Percentiles rank a stretch among this genome's conserved stretches.
These are phyloP conservation scores for Fonsecaea nubica DNA, from an alignment of 2,329 filamentous ascomycete genomes.

Conservation along the genomic window DNA sequence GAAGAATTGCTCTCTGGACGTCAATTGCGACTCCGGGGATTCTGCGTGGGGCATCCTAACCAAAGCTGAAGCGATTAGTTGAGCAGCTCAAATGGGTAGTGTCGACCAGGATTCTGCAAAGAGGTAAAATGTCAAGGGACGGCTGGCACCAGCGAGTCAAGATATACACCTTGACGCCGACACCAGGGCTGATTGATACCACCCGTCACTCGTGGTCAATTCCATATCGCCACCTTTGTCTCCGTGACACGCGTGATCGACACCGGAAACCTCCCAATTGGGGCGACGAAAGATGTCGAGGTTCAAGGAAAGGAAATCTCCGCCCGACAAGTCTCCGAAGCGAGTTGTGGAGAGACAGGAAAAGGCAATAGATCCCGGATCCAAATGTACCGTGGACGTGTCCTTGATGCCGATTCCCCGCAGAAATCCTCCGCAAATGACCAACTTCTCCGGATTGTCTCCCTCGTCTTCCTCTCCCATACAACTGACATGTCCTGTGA, in stretches of 20 bases:
- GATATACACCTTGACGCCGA: constrained; percentile 1
- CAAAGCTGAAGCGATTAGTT: neutral
- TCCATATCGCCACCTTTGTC: neutral
- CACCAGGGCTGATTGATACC: neutral
- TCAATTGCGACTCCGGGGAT: constrained; percentile 8
- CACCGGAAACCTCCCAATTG: constrained; percentile 12
- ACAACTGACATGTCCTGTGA: constrained; percentile 16
- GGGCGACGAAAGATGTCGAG: neutral
- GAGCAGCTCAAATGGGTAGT: neutral
- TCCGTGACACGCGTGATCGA: constrained; percentile 10
- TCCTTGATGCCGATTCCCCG: neutral
- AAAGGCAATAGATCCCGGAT: constrained; percentile 19
- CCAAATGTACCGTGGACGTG: no score
- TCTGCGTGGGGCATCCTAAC: constrained; percentile 32
- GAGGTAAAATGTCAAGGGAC: neutral
- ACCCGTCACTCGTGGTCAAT: neutral
- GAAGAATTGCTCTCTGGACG: constrained; percentile 41
- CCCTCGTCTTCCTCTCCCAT: neutral
- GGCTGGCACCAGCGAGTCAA: neutral
- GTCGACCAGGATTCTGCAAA: neutral
- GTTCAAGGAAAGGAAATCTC: constrained; percentile 3
- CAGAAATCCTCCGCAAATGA: constrained; percentile 5
- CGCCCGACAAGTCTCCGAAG: neutral
- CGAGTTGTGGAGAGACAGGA: neutral
- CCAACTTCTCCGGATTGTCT: neutral